Evolutionary conservation across 768 basidiomycete species (phyloP).

Genomic region (Termitomyces bulborhizus): DNA sequence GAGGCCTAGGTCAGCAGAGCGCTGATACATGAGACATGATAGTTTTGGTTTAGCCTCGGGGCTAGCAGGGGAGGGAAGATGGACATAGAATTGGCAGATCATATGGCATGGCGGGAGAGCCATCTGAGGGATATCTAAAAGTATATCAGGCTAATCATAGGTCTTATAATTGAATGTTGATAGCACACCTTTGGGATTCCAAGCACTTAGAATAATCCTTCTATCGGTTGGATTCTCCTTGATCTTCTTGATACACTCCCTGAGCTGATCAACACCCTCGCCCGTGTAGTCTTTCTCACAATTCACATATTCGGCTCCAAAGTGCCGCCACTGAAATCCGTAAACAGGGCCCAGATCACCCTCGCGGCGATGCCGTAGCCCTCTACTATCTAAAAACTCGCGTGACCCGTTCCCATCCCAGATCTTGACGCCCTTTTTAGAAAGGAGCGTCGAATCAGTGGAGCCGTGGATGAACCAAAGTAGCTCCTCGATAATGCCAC

Average conservation of each 20-base stretch:
- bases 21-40: slow-evolving; percentile 96
- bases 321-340: slow-evolving; percentile 96
- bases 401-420: slow-evolving; percentile 97
- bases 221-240: slow-evolving; percentile 90
- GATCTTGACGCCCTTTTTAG: slow-evolving; percentile 83
- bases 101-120: slow-evolving; percentile 98
- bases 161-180: background rate
- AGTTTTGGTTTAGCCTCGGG: slow-evolving; percentile 59
- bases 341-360: slow-evolving; percentile 97
- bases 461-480: slow-evolving; percentile 89
- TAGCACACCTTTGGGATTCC: slow-evolving; percentile 90
- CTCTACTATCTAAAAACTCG: slow-evolving; percentile 79
- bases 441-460: slow-evolving; percentile 75
- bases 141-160: background rate
- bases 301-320: slow-evolving; percentile 77
- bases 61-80: slow-evolving; percentile 56
- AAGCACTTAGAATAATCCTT: slow-evolving; percentile 90
- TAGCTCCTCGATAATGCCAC: slow-evolving; percentile 89
- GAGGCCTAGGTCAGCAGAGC: slow-evolving; percentile 94
- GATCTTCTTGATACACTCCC: slow-evolving; percentile 87
- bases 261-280: slow-evolving; percentile 87
- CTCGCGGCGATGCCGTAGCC: slow-evolving; percentile 76
- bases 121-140: slow-evolving; percentile 84
- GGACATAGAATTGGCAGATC: slow-evolving; percentile 98
- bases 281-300: slow-evolving; percentile 74